Base-by-base conservation (phyloP, 140 eudicot species). In the Senecio squalidus region DNA sequence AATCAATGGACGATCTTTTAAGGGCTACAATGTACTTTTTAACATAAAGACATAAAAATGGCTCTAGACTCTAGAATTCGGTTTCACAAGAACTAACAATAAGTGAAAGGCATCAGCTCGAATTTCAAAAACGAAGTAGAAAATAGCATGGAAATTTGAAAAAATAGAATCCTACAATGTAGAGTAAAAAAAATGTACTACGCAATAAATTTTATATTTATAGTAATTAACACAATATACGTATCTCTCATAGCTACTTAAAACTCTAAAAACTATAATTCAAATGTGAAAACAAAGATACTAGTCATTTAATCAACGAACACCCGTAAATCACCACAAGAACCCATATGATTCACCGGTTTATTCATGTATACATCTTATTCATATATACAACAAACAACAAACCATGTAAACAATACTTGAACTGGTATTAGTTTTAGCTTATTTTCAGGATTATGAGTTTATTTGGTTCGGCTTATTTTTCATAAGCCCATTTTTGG, bases 1-100 rank as follows among this genome's bases (percentile, higher is more conserved):
- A 23, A 55, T 30, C 43, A 39, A 45, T 8, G 52, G 14, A 33
- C 15, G 66, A 44, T 9, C 15, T 16, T 21, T 33, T 8, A 21
- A 38, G 33, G 67, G 56, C 30, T 17, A 29, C 29, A 18, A 30
- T 3, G 11, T 18, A 61, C 14, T 45, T 60, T n/a, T 31, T 57
- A 33, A 15, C 17, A 33, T 25, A 58, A 46, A 29, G 5, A n/a
- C n/a, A n/a, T n/a, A n/a, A n/a, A n/a, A 22, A 55, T 22, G 33
- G 41, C 65, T 57, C 41, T 44, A 24, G 23, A 65, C 44, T 64
- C 34, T 22, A n/a, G n/a, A n/a, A n/a, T n/a, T n/a, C n/a, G n/a
- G n/a, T n/a, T n/a, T n/a, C n/a, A n/a, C n/a, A n/a, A n/a, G n/a
- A n/a, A n/a, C n/a, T n/a, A n/a, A n/a, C n/a, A n/a, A n/a, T n/a